Conservation (phyloP, 2,329 filamentous ascomycete genomes). For the Scolecobasidium constrictum region DNA sequence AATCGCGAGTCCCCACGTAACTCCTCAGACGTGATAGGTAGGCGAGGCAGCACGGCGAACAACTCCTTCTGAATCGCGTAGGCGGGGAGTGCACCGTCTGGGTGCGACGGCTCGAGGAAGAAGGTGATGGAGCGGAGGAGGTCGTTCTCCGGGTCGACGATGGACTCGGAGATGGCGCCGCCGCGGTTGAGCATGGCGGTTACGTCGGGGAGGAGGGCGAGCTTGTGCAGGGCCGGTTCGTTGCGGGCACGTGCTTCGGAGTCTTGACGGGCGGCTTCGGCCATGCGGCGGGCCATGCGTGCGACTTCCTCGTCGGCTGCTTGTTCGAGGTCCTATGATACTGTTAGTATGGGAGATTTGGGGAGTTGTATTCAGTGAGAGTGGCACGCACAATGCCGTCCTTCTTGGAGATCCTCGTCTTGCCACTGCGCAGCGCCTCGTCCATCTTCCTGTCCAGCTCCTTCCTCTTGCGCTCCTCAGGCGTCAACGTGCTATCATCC, state of each 20-base stretch:
- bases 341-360: background rate
- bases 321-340: conserved; percentile 67
- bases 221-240: conserved; percentile 79
- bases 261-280: conserved; percentile 76
- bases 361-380: too few species aligned
- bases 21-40: conserved; percentile 85
- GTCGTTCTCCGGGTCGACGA: conserved; percentile 91
- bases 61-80: conserved; percentile 97
- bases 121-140: conserved; percentile 91
- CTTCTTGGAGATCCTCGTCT: conserved; percentile 59
- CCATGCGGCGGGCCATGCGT: conserved; percentile 80
- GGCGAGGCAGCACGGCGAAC: conserved; percentile 65
- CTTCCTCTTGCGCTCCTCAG: conserved; percentile 70
- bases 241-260: conserved; percentile 69
- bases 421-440: conserved; percentile 75
- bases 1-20: conserved; percentile 76
- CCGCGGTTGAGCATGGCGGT: conserved; percentile 70
- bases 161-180: conserved; percentile 71
- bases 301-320: conserved; percentile 86
- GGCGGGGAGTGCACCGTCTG: conserved; percentile 83
- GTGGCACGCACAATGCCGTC: conserved; percentile 63
- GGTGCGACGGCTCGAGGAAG: conserved; percentile 86
- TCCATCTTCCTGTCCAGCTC: conserved; percentile 83
- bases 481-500: conserved; percentile 67
- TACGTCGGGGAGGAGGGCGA: conserved; percentile 87